Base-by-base conservation (phyloP, 192 early-diverging fungal genomes). In the Dimargaris cristalligena region DNA sequence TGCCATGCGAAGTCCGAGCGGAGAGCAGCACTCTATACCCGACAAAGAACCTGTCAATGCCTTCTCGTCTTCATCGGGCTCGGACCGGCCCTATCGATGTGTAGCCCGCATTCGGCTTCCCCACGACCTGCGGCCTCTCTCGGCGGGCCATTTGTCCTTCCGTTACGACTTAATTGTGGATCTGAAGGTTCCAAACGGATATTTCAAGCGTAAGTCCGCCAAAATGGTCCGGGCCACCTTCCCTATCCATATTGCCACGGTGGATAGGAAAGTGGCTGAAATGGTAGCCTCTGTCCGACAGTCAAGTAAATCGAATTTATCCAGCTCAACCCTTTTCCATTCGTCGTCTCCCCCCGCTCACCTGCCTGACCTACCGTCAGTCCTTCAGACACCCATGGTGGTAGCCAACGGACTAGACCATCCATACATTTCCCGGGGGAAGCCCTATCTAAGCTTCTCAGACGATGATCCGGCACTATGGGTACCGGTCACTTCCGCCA, bases 351-450 rank as follows among this genome's bases (percentile, higher is more conserved):
- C 16, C 4, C 23, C 50, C 23, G 28, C 25, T 16, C 25, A 52
- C 13, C 28, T 52, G 20, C 28, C 20, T 8, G 20, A 52, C 50
- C 50, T 52, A 2, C 50, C 50, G 30, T 11, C 50, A 18, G 50
- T 52, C 22, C 50, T 52, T 16, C 50, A 52, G 50, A 52, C 50
- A 18, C 50, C 50, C 25, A 52, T 52, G 50, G 50, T 29, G 2
- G 13, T 52, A 16, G 54, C 30, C 2, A 10, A 22, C 29, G 54
- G 54, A 16, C 54, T 56, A 56, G 34, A 56, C 14, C 23, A 56
- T 34, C 14, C 54, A 9, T 16, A 34, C 13, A 8, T 34, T 16
- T 28, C 30, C 28, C 54, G 32, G 1, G 28, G 14, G 14, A 28
- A 56, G 14, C 54, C 54, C 16, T 34, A 33, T 16, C 32, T 56